A percentile compares a stretch with the other conserved stretches of the same genome.
phyloP scores from a whole-genome alignment of 306 rosid genomes.

The Parietaria judaica region DNA sequence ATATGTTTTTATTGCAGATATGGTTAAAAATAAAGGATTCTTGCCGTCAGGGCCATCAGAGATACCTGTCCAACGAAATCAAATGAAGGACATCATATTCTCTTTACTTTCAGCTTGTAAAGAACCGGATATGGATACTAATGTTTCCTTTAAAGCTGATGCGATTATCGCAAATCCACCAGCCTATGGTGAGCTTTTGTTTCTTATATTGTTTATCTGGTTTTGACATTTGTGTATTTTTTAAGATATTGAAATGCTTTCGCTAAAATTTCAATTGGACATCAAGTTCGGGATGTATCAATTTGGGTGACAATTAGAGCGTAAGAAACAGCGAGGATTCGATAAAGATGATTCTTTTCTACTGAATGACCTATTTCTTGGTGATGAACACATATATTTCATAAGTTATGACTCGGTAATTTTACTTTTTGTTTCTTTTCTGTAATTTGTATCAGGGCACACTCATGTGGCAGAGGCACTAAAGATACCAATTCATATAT shows the following conservation, averaged over 20 bases:
- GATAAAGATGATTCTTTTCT: no score
- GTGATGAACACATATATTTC: background rate
- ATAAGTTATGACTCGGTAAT: background rate
- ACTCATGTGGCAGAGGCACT: conserved; percentile 98
- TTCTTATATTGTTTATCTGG: conserved; percentile 10
- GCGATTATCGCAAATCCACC: conserved; percentile 99
- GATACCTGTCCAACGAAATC: conserved; percentile 83
- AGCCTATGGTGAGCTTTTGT: conserved; percentile 66
- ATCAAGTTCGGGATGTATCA: background rate
- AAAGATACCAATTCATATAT: conserved; percentile 80
- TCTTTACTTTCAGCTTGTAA: conserved; percentile 87
- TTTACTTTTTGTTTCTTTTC: conserved; percentile 1
- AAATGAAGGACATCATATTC: conserved; percentile 79
- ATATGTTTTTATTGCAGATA: conserved; percentile 42
- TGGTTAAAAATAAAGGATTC: conserved; percentile 99
- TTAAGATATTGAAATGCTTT: background rate
- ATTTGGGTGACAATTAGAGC: no score
- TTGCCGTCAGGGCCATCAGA: conserved; percentile 99
- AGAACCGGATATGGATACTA: conserved; percentile 83
- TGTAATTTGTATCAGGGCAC: conserved; percentile 53
- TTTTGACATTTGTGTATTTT: conserved; percentile 7
- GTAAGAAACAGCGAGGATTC: no score
- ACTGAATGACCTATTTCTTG: no score
- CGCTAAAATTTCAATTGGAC: background rate
- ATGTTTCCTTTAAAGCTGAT: conserved; percentile 68